A percentile compares a stretch with the other conserved stretches of the same genome.
Conservation (phyloP, 176 grass and related monocot species). For the Paspalum vaginatum region DNA sequence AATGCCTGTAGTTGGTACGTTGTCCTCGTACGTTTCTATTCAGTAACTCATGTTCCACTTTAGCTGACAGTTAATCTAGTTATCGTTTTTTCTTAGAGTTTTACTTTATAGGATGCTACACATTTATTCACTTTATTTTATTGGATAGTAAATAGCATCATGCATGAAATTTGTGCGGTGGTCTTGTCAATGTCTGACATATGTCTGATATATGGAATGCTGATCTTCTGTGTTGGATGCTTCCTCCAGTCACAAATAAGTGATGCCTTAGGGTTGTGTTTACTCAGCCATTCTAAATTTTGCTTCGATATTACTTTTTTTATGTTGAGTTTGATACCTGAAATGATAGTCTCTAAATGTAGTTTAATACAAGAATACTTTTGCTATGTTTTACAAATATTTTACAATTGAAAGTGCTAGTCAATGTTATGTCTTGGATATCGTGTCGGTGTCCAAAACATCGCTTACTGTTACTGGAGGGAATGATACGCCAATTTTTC, state of each 20-base stretch:
- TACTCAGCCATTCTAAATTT: too few relatives aligned
- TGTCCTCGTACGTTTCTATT: constrained; percentile 42
- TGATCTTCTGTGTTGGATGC: constrained; percentile 5
- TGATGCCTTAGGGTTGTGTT: too few relatives aligned
- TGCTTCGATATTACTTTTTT: too few relatives aligned
- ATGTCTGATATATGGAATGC: constrained; percentile 4
- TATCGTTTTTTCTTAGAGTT: neutral
- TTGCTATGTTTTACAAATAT: too few relatives aligned
- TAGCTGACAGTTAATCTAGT: constrained; percentile 1
- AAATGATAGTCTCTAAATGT: too few relatives aligned
- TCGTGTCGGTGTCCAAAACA: too few relatives aligned
- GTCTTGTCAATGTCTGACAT: neutral
- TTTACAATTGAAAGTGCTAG: too few relatives aligned
- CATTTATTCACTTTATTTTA: neutral
- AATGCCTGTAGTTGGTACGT: constrained; percentile 95
- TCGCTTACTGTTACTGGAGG: too few relatives aligned
- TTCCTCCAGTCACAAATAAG: too few relatives aligned
- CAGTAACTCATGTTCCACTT: neutral
- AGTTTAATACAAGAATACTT: too few relatives aligned
- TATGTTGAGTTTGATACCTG: too few relatives aligned
- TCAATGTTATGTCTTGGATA: too few relatives aligned
- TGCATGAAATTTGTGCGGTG: neutral
- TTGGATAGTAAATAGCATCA: neutral
- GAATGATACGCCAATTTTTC: neutral
- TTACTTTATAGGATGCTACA: neutral